Percentiles rank a stretch among this genome's conserved stretches.
Conservation (phyloP, 176 grass and related monocot species). For the Poa pratensis region DNA sequence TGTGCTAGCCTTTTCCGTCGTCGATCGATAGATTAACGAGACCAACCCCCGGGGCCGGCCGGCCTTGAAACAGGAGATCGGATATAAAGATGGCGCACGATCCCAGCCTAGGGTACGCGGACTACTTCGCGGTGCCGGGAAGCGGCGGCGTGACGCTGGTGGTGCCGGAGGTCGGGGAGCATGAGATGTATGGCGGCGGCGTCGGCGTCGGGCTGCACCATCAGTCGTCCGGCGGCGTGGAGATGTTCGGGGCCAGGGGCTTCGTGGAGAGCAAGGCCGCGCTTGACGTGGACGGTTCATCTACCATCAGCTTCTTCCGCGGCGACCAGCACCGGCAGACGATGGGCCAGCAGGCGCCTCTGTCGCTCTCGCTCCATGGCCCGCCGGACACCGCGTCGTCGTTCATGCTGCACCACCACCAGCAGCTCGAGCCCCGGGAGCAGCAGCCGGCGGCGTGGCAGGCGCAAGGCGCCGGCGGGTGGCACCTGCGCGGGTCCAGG, state of each 20-base stretch:
- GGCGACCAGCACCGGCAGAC: conserved; percentile 10
- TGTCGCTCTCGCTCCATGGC: conserved; percentile 54
- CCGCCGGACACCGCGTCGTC: conserved; percentile 26
- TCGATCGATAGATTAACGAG: not conserved
- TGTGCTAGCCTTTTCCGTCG: conserved; percentile 27
- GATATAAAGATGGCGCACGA: conserved; percentile 66
- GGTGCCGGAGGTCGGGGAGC: conserved; percentile 54
- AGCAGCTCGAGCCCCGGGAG: not conserved
- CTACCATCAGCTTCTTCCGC: conserved; percentile 37
- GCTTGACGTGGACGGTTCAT: conserved; percentile 34
- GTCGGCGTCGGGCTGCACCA: conserved; percentile 37
- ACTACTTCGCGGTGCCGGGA: conserved; percentile 47
- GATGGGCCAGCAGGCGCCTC: conserved; percentile 26
- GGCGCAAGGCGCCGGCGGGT: conserved; percentile 24
- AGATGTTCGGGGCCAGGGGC: conserved; percentile 57
- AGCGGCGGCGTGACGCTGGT: conserved; percentile 20
- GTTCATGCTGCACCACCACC: conserved; percentile 45
- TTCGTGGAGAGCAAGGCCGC: conserved; percentile 41
- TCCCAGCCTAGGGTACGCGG: conserved; percentile 64
- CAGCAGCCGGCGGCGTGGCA: conserved; percentile 27
- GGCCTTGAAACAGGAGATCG: not conserved
- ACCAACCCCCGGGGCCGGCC: not conserved
- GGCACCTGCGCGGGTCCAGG: conserved; percentile 56
- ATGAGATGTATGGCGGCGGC: conserved; percentile 41
- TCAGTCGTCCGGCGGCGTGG: conserved; percentile 38